Evolutionary conservation across 2,329 filamentous ascomycete species (phyloP), one percentile per base, ranked within the genome.

Genomic region (Hymenoscyphus albidus): DNA sequence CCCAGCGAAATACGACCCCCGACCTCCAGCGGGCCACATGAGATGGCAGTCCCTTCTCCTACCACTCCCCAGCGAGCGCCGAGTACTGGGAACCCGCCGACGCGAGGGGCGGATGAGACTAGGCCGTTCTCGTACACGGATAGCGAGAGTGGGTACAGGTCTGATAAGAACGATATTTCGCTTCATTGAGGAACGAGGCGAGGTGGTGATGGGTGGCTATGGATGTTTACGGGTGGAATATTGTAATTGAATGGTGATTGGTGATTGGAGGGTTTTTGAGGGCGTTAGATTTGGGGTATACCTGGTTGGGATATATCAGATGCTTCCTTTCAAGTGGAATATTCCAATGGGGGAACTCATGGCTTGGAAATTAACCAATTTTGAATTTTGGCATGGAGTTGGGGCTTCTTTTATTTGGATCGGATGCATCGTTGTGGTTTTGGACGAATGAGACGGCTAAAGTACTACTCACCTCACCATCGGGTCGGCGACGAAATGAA

Each of bases 101-200:
- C 44, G 12, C n/a, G 51, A 35, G 16, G 6, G 48, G 51, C 13
- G 42, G 42, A 61, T 16, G 44, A 59, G 7, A 61, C 16, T 18
- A 59, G 67, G 44, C 66, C 66, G 4, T 69, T 69, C 38, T 67
- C 64, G 3, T 69, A 66, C 40, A 64, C 64, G 35, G 62, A 64
- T 18, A 69, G 67, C 31, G 67, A 68, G 51, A 67, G 59, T 38
- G 62, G 63, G 14, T 65, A 65, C 58, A 27, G 48, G 18, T 54
- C 59, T 18, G 59, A 59, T 38, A 44, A 59, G 31, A 54, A 54
- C 22, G 48, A 54, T 22, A 27, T 3, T 54, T 13, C 48, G 48
- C 48, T 54, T 22, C 48, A 54, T 54, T 54, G 48, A 54, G 18
- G 2, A 18, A 54, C 18, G 48, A 22, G 48, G 12, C 48, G 48